Evolutionary conservation across 1,284 basidiomycete species (phyloP), one percentile per base, ranked within the genome.

Genomic region (Naganishia sp.): DNA sequence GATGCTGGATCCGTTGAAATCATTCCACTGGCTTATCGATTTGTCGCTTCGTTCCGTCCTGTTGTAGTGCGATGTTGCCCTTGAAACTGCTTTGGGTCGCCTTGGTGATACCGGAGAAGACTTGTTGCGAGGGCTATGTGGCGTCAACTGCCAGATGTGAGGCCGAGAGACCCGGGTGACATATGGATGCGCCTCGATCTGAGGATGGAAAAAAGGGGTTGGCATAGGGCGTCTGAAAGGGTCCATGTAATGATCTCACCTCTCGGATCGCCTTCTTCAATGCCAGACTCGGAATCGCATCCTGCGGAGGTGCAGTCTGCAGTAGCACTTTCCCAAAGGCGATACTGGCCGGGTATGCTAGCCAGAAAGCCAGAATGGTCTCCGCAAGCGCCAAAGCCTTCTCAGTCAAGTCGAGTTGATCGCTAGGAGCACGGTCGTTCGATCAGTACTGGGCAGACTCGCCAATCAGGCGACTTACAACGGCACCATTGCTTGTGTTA

Each of bases 141-240:
- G 88, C 18, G 86, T 85, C 50, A 92, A 83, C 73, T 92, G 90
- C 91, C 91, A 94, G 60, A 93, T 85, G 71, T 92, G 90, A 1
- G 90, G 90, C 11, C 88, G 85, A 1, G 89, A 88, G 10, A 92
- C 83, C 71, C 90, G 88, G 0, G 88, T 74, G 23, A 94, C 88
- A 68, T 87, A 84, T 0, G 88, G 88, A 70, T 93, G 89, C 2
- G 86, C 83, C 73, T 91, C 89, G 69, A 92, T 84, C 88, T 90
- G 69, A 7, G 35, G 4, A 21, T 17, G 21, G 32, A 25, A 49
- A 39, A 10, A 35, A 28, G 28, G 28, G 28, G 28, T 50, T 5
- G 21, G 17, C 11, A 52, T n/a, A 10, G 21, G 11, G 5, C n/a
- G 6, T n/a, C 6, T 53, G 25, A 2, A 10, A n/a, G 4, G 3